Conservation (phyloP, 2,329 filamentous ascomycete genomes). For the Xylariaceae sp. region DNA sequence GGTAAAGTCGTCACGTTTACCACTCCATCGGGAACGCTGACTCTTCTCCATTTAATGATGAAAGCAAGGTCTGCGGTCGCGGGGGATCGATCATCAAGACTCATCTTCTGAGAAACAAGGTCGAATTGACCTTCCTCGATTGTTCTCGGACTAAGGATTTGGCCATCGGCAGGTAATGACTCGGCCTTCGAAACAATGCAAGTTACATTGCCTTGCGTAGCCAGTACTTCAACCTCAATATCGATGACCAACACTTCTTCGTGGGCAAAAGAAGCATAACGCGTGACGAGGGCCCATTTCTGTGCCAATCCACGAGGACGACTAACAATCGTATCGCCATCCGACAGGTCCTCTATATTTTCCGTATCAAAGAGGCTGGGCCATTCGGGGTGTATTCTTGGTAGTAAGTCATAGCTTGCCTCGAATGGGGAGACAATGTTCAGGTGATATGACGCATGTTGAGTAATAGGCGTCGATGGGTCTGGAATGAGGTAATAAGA, state of each 20-base stretch:
- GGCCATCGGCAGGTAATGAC: slow-evolving; percentile 39
- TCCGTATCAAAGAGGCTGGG: slow-evolving; percentile 76
- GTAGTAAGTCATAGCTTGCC: slow-evolving; percentile 82
- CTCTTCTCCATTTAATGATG: slow-evolving; percentile 71
- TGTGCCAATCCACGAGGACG: slow-evolving; percentile 64
- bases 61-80: slow-evolving; percentile 72
- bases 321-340: slow-evolving; percentile 30
- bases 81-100: slow-evolving; percentile 76
- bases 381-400: slow-evolving; percentile 77
- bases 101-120: slow-evolving; percentile 68
- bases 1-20: slow-evolving; percentile 65
- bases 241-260: slow-evolving; percentile 63
- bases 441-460: slow-evolving; percentile 64
- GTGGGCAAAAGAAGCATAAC: slow-evolving; percentile 71
- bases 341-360: slow-evolving; percentile 37
- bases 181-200: slow-evolving; percentile 47
- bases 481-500: slow-evolving; percentile 78
- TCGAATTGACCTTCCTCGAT: slow-evolving; percentile 70
- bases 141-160: slow-evolving; percentile 59
- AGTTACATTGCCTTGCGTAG: slow-evolving; percentile 57
- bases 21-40: slow-evolving; percentile 21
- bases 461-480: slow-evolving; percentile 73
- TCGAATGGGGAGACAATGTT: slow-evolving; percentile 81
- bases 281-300: slow-evolving; percentile 72
- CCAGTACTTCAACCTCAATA: slow-evolving; percentile 58